phyloP scores from a whole-genome alignment of 1,284 basidiomycete genomes.

The Ustilago trichophora region DNA sequence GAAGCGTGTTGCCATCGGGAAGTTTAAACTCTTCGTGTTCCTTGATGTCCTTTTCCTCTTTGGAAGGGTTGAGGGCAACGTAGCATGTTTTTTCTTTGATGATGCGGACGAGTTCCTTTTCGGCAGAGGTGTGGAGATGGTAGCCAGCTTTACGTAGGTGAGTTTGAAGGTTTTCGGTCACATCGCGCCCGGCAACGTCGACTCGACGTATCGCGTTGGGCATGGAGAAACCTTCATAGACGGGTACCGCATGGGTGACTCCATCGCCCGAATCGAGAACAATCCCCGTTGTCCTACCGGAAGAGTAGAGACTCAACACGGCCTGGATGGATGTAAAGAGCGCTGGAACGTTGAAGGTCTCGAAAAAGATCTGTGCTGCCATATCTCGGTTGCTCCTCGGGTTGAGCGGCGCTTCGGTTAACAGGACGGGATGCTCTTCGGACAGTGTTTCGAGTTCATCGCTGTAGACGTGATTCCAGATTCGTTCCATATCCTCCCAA shows the following conservation, averaged over 20 bases:
- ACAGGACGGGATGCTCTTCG: constrained; percentile 84
- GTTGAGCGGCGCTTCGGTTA: constrained; percentile 92
- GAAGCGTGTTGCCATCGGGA: constrained; percentile 92
- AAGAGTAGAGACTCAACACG: constrained; percentile 94
- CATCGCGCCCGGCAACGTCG: constrained; percentile 92
- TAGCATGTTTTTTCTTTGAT: constrained; percentile 99
- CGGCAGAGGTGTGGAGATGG: constrained; percentile 93
- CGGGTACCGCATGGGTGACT: constrained; percentile 97
- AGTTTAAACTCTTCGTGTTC: constrained; percentile 84
- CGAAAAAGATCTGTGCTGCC: constrained; percentile 97
- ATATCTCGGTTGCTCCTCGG: constrained; percentile 92
- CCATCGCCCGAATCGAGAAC: constrained; percentile 99
- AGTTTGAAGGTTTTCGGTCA: constrained; percentile 94
- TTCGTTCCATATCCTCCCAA: constrained; percentile 66
- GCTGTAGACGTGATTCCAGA: constrained; percentile 64
- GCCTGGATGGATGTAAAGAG: constrained; percentile 97
- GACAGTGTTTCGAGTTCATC: constrained; percentile 64
- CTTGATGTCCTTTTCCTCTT: constrained; percentile 88
- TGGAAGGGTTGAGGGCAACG: constrained; percentile 85
- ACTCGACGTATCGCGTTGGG: constrained; percentile 94
- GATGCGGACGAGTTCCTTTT: constrained; percentile 93
- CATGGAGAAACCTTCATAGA: constrained; percentile 99
- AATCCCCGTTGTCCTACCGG: constrained; percentile 97
- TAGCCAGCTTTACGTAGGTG: constrained; percentile 93
- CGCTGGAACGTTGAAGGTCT: constrained; percentile 98